Evolutionary conservation across 2,329 filamentous ascomycete genomes (phyloP), one percentile per base, ranked within the genome.

Genomic region (Blumeriella jaapii): DNA sequence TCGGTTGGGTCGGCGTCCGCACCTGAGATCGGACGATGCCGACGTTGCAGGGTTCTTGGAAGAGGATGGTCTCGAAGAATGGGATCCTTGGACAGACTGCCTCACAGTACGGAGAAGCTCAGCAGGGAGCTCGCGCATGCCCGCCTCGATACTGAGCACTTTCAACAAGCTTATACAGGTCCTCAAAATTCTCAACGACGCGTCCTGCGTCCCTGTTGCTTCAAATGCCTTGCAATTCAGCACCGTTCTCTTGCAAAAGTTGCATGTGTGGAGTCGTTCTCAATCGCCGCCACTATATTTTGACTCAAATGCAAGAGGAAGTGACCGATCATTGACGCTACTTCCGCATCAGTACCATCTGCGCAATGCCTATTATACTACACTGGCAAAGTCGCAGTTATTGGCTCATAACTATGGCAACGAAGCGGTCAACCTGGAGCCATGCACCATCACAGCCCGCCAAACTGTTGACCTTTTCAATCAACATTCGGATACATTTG

Each of bases 51-150:
- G 66, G 7, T 55, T 59, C 2, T 59, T 80, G 2, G 64, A 71
- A 16, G 76, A 82, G 53, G 74, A 81, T 46, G 76, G 76, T 1
- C 59, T 78, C 13, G 80, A 84, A 49, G 78, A 84, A 58, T 84
- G 79, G 79, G 74, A 80, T 45, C 73, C 76, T 1, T 85, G 80
- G 80, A 63, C 65, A 12, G 69, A 74, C 16, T 63, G 64, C 40
- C 47, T 62, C 38, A 55, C 59, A 43, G 58, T 60, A 25, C 51
- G 55, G 14, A 42, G 60, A 41, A 41, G 28, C 12, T 36, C 22
- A 17, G 29, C 28, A 7, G 41, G 37, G 6, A 45, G 38, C 12
- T 42, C 48, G 22, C 56, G 49, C 34, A 44, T 49, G 18, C 55
- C 55, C 10, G 49, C 46, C n/a, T 51, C 50, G 16, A 52, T 56